Percentiles rank a stretch among this genome's conserved stretches.
phyloP scores from a whole-genome alignment of 2,329 filamentous ascomycete species.

The Stagonosporopsis vannaccii region DNA sequence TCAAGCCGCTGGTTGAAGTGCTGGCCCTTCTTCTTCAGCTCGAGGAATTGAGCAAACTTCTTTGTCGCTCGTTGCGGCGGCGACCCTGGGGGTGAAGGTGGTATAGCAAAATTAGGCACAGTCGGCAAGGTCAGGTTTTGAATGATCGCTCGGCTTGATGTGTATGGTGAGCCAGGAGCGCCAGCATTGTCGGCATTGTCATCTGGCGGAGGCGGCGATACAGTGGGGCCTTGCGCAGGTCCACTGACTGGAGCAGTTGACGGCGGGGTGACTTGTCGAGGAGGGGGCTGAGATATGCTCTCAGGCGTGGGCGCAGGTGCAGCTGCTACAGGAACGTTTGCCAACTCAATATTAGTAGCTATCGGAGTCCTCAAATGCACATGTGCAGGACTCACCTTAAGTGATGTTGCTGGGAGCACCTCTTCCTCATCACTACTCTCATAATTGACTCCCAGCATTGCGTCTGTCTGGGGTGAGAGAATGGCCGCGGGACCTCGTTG shows the following conservation, averaged over 20 bases:
- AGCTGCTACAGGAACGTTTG: conserved; percentile 28
- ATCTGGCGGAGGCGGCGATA: conserved; percentile 28
- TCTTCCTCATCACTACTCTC: conserved; percentile 59
- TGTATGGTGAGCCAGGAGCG: conserved; percentile 68
- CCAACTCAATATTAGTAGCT: conserved; percentile 56
- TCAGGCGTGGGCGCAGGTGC: conserved; percentile 22
- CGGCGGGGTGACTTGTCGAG: conserved; percentile 15
- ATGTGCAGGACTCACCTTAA: conserved; percentile 50
- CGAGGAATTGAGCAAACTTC: conserved; percentile 77
- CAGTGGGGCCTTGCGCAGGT: conserved; percentile 39
- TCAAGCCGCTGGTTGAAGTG: conserved; percentile 82
- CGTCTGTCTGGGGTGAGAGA: conserved; percentile 14
- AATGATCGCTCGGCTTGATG: conserved; percentile 67
- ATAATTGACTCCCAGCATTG: conserved; percentile 53
- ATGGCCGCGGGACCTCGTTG: background rate
- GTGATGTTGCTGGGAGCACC: conserved; percentile 41
- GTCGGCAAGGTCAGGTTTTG: conserved; percentile 77
- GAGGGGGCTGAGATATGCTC: conserved; percentile 15
- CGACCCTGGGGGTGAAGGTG: conserved; percentile 71
- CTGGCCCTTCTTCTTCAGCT: conserved; percentile 76
- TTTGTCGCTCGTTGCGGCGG: conserved; percentile 59
- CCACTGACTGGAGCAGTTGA: conserved; percentile 29
- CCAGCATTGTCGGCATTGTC: conserved; percentile 24
- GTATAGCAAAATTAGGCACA: conserved; percentile 75
- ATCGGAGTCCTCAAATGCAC: conserved; percentile 46